Evolutionary conservation across 148 eudicot species (phyloP).

Genomic region (Cornus kousa): DNA sequence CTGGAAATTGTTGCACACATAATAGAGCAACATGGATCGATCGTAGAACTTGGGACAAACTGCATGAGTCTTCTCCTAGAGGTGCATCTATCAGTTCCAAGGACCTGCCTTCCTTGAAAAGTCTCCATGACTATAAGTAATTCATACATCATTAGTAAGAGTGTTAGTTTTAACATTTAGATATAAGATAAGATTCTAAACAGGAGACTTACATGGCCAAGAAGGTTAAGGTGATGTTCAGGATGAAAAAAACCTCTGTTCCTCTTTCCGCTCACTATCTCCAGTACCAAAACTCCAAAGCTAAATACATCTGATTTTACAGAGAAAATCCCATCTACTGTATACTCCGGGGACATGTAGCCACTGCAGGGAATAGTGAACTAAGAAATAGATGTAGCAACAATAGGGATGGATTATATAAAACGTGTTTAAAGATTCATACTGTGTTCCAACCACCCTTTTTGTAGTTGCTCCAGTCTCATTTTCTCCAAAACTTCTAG

Average conservation of each 20-base stretch:
- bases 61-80: background rate
- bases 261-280: conserved; percentile 29
- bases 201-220: conserved; percentile 30
- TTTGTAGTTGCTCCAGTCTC: conserved; percentile 14
- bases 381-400: background rate
- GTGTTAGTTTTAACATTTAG: too few species aligned
- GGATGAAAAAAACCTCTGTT: conserved; percentile 28
- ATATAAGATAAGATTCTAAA: too few species aligned
- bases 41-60: conserved; percentile 2
- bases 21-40: conserved; percentile 12
- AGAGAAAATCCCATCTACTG: conserved; percentile 20
- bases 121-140: conserved; percentile 8
- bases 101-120: background rate
- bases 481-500: conserved; percentile 20
- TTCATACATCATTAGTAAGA: too few species aligned
- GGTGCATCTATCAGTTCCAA: conserved; percentile 3
- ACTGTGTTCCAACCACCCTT: conserved; percentile 23
- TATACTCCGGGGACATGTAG: conserved; percentile 40
- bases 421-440: background rate
- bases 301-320: conserved; percentile 35
- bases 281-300: conserved; percentile 39
- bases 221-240: conserved; percentile 26
- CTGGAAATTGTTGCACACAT: conserved; percentile 11
- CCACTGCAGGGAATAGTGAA: conserved; percentile 20
- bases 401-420: background rate